Evolutionary conservation across 2,329 filamentous ascomycete genomes (phyloP), one percentile per base, ranked within the genome.

Genomic region (Colletotrichum noveboracense): DNA sequence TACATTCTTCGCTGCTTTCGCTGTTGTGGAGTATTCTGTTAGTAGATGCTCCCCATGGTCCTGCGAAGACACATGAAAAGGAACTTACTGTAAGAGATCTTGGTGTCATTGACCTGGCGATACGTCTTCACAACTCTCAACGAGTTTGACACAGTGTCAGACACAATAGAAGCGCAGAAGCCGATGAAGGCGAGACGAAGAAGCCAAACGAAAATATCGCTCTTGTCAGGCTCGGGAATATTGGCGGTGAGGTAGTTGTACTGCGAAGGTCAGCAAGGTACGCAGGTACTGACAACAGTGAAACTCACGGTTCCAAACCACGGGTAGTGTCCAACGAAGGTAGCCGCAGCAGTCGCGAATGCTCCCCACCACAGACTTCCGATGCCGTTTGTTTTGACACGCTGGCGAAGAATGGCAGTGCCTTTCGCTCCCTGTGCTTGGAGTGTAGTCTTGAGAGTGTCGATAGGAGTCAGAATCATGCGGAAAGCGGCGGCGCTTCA

Each of bases 351-450:
- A 0, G 87, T 89, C 6, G 87, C 87, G 62, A 89, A 81, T 0
- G 87, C 87, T 13, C 87, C 87, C 87, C 87, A 89, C 87, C 87
- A 89, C 12, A 89, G 78, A 70, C 86, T 88, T 3, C 85, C 86
- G 4, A 88, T 32, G 0, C 87, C 87, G 24, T 89, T 79, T 0
- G 81, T 82, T 79, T 86, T 87, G 78, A 88, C 82, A 3, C 87
- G 85, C 58, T 85, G 85, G 13, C 87, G 84, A 8, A 89, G 82
- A 4, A 89, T 77, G 0, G 82, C 78, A 1, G 86, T 87, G 1
- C 87, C 87, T 2, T 84, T 81, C 2, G 85, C 77, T 1, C 87
- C 87, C 72, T 89, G 87, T 1, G 87, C 86, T 77, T 89, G 87
- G 3, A 89, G 85, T 0, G 87, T 89, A 0, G 87, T 89, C 77